Conservation (phyloP, 2,329 filamentous ascomycete species). For the Coniochaeta pulveracea region DNA sequence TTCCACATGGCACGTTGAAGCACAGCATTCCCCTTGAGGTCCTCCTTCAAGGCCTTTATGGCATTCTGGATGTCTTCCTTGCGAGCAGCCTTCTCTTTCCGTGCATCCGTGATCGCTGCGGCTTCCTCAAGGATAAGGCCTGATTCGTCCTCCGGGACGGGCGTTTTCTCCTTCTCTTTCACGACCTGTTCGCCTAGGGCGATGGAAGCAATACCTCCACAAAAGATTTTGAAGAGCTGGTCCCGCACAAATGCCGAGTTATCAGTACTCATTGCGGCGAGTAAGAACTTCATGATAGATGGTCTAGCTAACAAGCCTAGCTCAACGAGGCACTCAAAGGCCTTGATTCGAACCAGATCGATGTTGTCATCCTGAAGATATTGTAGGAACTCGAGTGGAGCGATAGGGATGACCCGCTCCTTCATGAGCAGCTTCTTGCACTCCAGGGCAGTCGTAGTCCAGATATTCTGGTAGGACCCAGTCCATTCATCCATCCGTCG, state of each 20-base stretch:
- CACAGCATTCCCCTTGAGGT: slow-evolving; percentile 30
- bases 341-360: slow-evolving; percentile 54
- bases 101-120: slow-evolving; percentile 27
- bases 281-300: slow-evolving; percentile 41
- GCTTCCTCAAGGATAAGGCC: slow-evolving; percentile 37
- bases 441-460: slow-evolving; percentile 50
- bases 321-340: slow-evolving; percentile 52
- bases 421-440: slow-evolving; percentile 55
- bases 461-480: slow-evolving; percentile 55
- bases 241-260: slow-evolving; percentile 52
- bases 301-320: slow-evolving; percentile 48
- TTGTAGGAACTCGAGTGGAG: slow-evolving; percentile 45
- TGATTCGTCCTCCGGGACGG: slow-evolving; percentile 18
- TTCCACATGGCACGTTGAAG: slow-evolving; percentile 36
- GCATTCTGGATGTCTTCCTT: slow-evolving; percentile 35
- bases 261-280: slow-evolving; percentile 49
- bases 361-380: slow-evolving; percentile 54
- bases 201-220: slow-evolving; percentile 47
- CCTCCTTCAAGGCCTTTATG: slow-evolving; percentile 32
- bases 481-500: slow-evolving; percentile 59
- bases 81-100: slow-evolving; percentile 34
- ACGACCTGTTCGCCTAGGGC: slow-evolving; percentile 48
- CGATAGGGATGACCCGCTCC: slow-evolving; percentile 43
- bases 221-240: slow-evolving; percentile 47
- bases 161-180: slow-evolving; percentile 13